Evolutionary conservation across 768 basidiomycete genomes (phyloP).

Genomic region (Amanita rimosa): DNA sequence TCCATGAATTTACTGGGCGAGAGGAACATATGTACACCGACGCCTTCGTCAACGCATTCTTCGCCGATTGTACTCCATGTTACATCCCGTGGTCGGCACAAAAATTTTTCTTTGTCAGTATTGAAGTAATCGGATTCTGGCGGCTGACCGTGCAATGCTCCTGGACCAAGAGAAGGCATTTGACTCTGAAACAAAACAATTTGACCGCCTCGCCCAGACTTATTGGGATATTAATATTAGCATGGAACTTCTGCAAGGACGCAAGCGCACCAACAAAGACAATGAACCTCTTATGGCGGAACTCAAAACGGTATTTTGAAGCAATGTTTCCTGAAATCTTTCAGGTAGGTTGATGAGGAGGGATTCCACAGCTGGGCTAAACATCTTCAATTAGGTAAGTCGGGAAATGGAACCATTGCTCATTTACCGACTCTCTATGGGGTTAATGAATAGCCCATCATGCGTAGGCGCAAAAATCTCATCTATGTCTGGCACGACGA

Average conservation of each 20-base stretch:
- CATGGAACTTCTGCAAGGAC: not conserved
- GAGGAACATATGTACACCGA: slow-evolving; percentile 85
- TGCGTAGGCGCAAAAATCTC: slow-evolving; percentile 81
- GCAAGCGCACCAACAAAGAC: slow-evolving; percentile 50
- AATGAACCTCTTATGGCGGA: slow-evolving; percentile 65
- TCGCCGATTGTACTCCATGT: slow-evolving; percentile 79
- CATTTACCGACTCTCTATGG: slow-evolving; percentile 55
- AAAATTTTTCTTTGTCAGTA: slow-evolving; percentile 73
- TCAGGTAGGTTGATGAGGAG: slow-evolving; percentile 56
- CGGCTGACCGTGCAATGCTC: slow-evolving; percentile 45
- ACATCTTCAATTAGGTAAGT: slow-evolving; percentile 4
- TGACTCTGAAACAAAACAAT: slow-evolving; percentile 60
- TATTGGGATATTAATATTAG: not conserved
- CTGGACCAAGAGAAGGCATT: slow-evolving; percentile 61
- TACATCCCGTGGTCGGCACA: slow-evolving; percentile 72
- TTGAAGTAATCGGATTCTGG: slow-evolving; percentile 64
- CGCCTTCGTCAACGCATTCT: slow-evolving; percentile 80
- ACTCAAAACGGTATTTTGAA: slow-evolving; percentile 59
- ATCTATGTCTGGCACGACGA: slow-evolving; percentile 83
- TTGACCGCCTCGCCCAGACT: slow-evolving; percentile 70
- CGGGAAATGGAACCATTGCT: not conserved
- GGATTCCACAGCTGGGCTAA: slow-evolving; percentile 50
- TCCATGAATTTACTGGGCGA: slow-evolving; percentile 75
- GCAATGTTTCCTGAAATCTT: slow-evolving; percentile 39
- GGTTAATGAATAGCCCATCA: slow-evolving; percentile 67